These are phyloP conservation scores for Tricholoma matsutake DNA, from an alignment of 768 basidiomycete species.

Conservation along the genomic window DNA sequence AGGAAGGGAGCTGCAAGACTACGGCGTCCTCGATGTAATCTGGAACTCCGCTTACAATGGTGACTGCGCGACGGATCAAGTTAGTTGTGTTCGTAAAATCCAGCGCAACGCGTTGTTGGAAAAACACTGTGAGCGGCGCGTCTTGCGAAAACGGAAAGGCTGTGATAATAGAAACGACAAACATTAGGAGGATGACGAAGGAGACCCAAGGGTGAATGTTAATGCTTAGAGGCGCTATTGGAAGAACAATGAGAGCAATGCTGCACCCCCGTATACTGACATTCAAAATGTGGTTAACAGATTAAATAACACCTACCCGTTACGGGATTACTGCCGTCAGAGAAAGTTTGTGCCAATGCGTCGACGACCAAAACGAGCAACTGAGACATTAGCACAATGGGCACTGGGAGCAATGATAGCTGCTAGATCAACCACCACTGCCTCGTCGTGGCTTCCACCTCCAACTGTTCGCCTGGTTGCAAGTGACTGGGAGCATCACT, in stretches of 20 bases:
- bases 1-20: not conserved
- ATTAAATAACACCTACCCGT: conserved; percentile 33
- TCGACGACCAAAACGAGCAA: conserved; percentile 44
- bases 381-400: conserved; percentile 52
- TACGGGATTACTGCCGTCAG: conserved; percentile 51
- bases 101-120: conserved; percentile 50
- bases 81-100: not conserved
- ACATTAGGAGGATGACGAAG: conserved; percentile 23
- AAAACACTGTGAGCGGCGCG: conserved; percentile 67
- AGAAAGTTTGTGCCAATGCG: conserved; percentile 53
- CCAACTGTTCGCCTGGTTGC: not conserved
- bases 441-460: conserved; percentile 16
- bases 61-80: not conserved
- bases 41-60: not conserved
- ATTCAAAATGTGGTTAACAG: not conserved
- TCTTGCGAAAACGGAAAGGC: conserved; percentile 60
- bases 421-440: conserved; percentile 60
- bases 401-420: conserved; percentile 49
- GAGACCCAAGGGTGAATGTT: not conserved
- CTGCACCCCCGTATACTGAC: conserved; percentile 49
- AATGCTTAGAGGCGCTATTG: conserved; percentile 57
- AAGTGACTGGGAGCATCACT: not conserved
- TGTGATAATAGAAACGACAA: conserved; percentile 36
- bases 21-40: not conserved
- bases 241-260: conserved; percentile 52